Percentiles rank a stretch among this genome's conserved stretches.
Conservation (phyloP, 2,329 filamentous ascomycete genomes). For the Botrytis porri region DNA sequence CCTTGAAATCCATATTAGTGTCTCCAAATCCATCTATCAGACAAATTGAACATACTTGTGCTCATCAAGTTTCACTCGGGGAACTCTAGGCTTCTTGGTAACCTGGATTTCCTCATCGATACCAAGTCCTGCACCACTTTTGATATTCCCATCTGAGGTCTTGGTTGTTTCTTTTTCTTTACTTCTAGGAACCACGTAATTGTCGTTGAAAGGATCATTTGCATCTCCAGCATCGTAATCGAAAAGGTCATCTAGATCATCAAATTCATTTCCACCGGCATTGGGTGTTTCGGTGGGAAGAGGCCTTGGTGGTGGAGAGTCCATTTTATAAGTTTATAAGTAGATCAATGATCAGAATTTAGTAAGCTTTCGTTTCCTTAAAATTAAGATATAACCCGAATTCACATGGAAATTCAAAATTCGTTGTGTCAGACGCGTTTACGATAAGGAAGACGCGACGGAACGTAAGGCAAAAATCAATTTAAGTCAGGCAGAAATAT, state of each 20-base stretch:
- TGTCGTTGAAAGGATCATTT: slow-evolving; percentile 34
- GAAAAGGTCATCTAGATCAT: slow-evolving; percentile 57
- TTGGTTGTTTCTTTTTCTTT: slow-evolving; percentile 44
- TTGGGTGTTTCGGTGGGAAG: slow-evolving; percentile 32
- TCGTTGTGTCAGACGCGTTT: slow-evolving; percentile 7
- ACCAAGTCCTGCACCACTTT: slow-evolving; percentile 61
- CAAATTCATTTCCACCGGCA: slow-evolving; percentile 48
- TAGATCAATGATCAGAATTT: not conserved
- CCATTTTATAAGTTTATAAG: not conserved
- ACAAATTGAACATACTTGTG: slow-evolving; percentile 50
- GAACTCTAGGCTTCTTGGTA: slow-evolving; percentile 66
- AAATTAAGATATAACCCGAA: not conserved
- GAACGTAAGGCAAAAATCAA: slow-evolving; percentile 11
- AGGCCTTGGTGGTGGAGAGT: slow-evolving; percentile 4
- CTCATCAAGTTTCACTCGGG: slow-evolving; percentile 85
- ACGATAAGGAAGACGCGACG: slow-evolving; percentile 17
- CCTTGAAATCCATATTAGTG: slow-evolving; percentile 45
- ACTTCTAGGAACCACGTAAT: slow-evolving; percentile 26
- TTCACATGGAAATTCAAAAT: not conserved
- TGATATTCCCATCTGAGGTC: slow-evolving; percentile 36
- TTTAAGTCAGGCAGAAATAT: slow-evolving; percentile 15
- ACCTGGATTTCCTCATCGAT: slow-evolving; percentile 86
- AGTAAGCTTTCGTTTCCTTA: too few species aligned
- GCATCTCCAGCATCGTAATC: slow-evolving; percentile 64
- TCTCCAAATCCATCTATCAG: slow-evolving; percentile 8